These are phyloP conservation scores for Boletales sp. DNA, from an alignment of 768 basidiomycete species.

Conservation along the genomic window DNA sequence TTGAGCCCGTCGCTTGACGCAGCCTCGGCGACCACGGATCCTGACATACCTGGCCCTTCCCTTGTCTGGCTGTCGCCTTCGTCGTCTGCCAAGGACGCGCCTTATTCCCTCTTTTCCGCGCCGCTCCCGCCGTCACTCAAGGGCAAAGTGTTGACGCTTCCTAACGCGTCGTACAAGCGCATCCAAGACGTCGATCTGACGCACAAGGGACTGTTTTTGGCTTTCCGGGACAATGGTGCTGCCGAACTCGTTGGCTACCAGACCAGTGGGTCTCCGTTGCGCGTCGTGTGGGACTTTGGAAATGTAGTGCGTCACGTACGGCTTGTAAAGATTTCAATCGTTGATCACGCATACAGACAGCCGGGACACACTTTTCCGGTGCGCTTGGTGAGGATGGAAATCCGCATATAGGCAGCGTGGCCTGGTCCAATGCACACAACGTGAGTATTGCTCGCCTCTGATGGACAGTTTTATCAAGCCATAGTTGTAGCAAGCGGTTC, in stretches of 20 bases:
- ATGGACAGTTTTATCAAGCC: not conserved
- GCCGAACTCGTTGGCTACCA: slow-evolving; percentile 52
- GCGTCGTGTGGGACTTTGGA: slow-evolving; percentile 52
- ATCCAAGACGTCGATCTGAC: slow-evolving; percentile 62
- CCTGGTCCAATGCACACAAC: slow-evolving; percentile 55
- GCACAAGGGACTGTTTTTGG: slow-evolving; percentile 58
- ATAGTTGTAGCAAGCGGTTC: slow-evolving; percentile 47
- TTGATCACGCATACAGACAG: slow-evolving; percentile 32
- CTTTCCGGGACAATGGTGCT: slow-evolving; percentile 50
- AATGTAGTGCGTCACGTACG: slow-evolving; percentile 39
- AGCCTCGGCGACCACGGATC: not conserved
- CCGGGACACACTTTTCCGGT: slow-evolving; percentile 56
- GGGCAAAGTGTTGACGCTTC: slow-evolving; percentile 41
- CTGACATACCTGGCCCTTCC: slow-evolving; percentile 15
- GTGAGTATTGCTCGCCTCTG: slow-evolving; percentile 37
- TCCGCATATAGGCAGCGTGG: slow-evolving; percentile 58
- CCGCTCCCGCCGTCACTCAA: slow-evolving; percentile 50
- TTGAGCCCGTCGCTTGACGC: slow-evolving; percentile 24
- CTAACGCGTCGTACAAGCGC: slow-evolving; percentile 43
- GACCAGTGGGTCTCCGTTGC: slow-evolving; percentile 35
- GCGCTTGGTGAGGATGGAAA: slow-evolving; percentile 46
- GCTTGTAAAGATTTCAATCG: not conserved
- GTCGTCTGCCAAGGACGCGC: slow-evolving; percentile 6
- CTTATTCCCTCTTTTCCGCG: slow-evolving; percentile 31
- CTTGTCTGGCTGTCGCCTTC: slow-evolving; percentile 35